Conservation (phyloP, 2,329 filamentous ascomycete genomes). For the Alternaria gansuensis region DNA sequence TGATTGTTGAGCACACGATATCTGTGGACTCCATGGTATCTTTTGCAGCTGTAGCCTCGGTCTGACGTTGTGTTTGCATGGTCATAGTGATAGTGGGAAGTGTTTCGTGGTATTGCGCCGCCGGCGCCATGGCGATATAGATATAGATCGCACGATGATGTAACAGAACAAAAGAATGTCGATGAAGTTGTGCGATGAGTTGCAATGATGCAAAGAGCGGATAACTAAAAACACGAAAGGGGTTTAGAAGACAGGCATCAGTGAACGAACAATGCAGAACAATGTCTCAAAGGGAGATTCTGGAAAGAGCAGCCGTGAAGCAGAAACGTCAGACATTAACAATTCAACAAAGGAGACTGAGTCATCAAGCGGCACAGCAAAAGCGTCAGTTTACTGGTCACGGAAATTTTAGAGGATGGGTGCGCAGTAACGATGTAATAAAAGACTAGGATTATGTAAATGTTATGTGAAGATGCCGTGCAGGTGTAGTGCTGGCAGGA, state of each 20-base stretch:
- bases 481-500: conserved; percentile 4
- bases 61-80: background rate
- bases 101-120: background rate
- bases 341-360: conserved; percentile 3
- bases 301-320: conserved; percentile 10
- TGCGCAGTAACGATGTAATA: background rate
- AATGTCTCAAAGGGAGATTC: conserved; percentile 9
- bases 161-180: background rate
- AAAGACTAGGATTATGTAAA: conserved; percentile 8
- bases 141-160: background rate
- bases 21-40: background rate
- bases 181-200: background rate
- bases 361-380: background rate
- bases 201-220: background rate
- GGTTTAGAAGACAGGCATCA: background rate
- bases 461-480: conserved; percentile 5
- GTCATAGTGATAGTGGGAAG: background rate
- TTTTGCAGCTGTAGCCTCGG: background rate
- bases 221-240: background rate
- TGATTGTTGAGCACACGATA: background rate
- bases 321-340: background rate
- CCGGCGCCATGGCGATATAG: conserved; percentile 2
- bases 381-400: background rate
- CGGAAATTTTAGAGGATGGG: background rate
- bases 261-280: conserved; percentile 1